Evolutionary conservation across 768 basidiomycete genomes (phyloP), one percentile per base, ranked within the genome.

Genomic region (Scleroderma bovista): DNA sequence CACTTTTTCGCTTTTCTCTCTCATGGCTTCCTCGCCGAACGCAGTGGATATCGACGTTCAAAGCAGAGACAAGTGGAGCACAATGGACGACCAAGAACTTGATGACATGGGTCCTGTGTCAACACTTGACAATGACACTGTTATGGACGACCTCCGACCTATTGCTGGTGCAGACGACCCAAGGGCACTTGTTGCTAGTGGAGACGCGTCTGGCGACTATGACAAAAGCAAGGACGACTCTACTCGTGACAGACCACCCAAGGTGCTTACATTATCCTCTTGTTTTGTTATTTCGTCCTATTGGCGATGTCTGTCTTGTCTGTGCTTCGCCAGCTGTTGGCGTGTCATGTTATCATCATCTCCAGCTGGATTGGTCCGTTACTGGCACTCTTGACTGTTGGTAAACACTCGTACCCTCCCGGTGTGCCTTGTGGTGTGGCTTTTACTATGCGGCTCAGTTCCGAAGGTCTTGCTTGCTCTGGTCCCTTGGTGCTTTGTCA

Each of bases 201-300:
- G 81, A 62, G 79, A 76, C 60, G 62, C 71, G 59, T 75, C 74
- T 56, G 72, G 73, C 57, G 46, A 44, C 53, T 60, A 45, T 37
- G 70, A 63, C 54, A 68, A 64, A 15, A 22, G 12, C 55, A 74
- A 74, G 63, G 66, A 70, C 58, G 78, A 79, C 51, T 62, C 71
- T 63, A 42, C 58, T 57, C 81, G 83, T 62, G 85, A 88, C 74
- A 87, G 84, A 77, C 83, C 83, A 74, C 75, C 81, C 77, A 88
- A 88, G 86, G 86, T 88, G 86, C 86, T 86, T 88, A 85, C 79
- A 77, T 84, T 70, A 72, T 77, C 69, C 60, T 64, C 64, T 71
- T 48, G 52, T 65, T 63, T 59, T 60, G 15, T 19, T 22, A 16
- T 68, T 55, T 52, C 59, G 22, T 61, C 51, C 52, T 39, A 31